Evolutionary conservation across 2,329 filamentous ascomycete genomes (phyloP), one percentile per base, ranked within the genome.

Genomic region (Pseudogymnoascus sp.): DNA sequence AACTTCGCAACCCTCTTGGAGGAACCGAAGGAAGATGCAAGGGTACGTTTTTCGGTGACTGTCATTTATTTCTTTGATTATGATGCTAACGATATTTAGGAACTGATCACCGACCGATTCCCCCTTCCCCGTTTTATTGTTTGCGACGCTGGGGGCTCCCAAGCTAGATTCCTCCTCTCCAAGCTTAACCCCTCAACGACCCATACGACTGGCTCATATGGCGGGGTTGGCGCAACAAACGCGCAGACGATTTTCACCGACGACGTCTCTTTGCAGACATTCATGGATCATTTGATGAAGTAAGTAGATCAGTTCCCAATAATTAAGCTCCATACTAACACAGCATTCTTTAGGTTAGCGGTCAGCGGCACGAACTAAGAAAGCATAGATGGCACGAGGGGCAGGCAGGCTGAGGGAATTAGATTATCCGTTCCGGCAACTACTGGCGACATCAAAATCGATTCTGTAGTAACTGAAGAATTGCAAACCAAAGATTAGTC

Each of bases 261-360:
- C 73, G 95, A 99, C 76, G 95, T 99, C 63, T 97, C 92, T 63
- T 80, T 99, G 74, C 93, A 98, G 78, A 98, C 93, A 1, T 99
- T 99, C 75, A 99, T 99, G 95, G 95, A 99, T 73, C 93, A 98
- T 79, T 81, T 99, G 75, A 99, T 99, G 95, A 99, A 99, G 91
- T 93, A 82, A 78, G 88, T 82, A 43, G 34, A 25, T 4, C 8
- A 31, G 16, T 64, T 45, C n/a, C 25, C 6, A n/a, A 25, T 36
- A n/a, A 57, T 19, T 25, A 28, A 31, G 19, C 4, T 37, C 6
- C 11, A 19, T 39, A 25, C 19, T 45, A 61, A 41, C 21, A 11
- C 25, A 21, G 1, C 14, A 36, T 62, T 21, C 39, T 62, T 28
- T 67, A 81, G 79, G 69, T 77, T 81, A 70, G 79, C 79, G 61